Evolutionary conservation across 2,329 filamentous ascomycete species (phyloP).

Genomic region (Thelonectria rubi): DNA sequence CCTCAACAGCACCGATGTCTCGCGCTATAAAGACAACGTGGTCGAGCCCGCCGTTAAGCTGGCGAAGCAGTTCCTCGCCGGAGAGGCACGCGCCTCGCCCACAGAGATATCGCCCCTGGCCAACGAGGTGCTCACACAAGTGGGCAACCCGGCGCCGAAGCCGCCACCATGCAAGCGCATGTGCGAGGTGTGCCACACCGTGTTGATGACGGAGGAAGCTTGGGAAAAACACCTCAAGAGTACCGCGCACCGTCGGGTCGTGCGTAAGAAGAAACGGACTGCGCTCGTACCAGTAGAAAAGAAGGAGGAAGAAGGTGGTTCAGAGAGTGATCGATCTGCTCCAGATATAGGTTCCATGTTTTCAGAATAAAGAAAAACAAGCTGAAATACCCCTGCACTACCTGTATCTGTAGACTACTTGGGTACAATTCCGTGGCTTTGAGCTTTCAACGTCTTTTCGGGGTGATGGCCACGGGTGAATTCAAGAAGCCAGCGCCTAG

Average conservation of each 20-base stretch:
- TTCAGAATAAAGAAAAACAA: constrained; percentile 23
- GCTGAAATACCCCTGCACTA: background rate
- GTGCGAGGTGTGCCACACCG: constrained; percentile 79
- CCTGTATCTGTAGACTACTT: no score
- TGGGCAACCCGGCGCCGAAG: constrained; percentile 55
- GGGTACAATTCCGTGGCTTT: no score
- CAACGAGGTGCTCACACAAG: constrained; percentile 63
- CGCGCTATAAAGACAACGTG: constrained; percentile 70
- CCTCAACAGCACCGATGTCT: constrained; percentile 79
- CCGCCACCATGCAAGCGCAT: constrained; percentile 65
- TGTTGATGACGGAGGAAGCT: constrained; percentile 63
- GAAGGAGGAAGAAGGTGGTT: constrained; percentile 13
- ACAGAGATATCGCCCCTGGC: constrained; percentile 58
- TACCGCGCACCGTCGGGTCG: constrained; percentile 46
- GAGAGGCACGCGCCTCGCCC: constrained; percentile 62
- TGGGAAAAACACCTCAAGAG: constrained; percentile 54
- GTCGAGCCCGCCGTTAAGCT: constrained; percentile 70
- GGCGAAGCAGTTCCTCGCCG: constrained; percentile 69
- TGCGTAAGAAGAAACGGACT: constrained; percentile 49
- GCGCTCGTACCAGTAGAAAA: constrained; percentile 48
- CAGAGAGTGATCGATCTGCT: constrained; percentile 32
- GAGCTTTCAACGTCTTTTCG: no score
- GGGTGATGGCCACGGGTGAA: background rate
- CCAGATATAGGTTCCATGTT: constrained; percentile 45
- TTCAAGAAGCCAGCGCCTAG: background rate